Percentiles rank a stretch among this genome's conserved stretches.
Conservation (phyloP, 2,329 filamentous ascomycete species). For the Cladophialophora yegresii region DNA sequence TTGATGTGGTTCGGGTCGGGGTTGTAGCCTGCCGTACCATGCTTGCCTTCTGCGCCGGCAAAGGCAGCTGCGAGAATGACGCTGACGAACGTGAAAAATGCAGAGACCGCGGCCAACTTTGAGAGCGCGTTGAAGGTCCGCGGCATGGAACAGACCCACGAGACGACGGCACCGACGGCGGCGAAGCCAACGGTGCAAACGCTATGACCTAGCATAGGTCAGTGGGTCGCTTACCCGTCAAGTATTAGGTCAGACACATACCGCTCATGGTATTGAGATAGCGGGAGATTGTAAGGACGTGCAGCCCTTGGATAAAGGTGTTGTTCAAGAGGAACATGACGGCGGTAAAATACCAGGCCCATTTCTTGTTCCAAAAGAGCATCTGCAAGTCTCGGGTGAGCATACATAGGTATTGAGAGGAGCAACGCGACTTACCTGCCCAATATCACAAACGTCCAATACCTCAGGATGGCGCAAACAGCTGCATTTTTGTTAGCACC, state of each 20-base stretch:
- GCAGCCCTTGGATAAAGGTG: constrained; percentile 72
- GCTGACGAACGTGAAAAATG: constrained; percentile 85
- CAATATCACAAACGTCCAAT: constrained; percentile 89
- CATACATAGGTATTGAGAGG: background rate
- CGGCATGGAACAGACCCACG: constrained; percentile 77
- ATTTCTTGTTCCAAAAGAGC: constrained; percentile 82
- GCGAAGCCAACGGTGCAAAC: constrained; percentile 80
- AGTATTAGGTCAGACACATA: constrained; percentile 11
- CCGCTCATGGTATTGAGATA: constrained; percentile 35
- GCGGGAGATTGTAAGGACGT: constrained; percentile 35
- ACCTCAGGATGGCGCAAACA: constrained; percentile 88
- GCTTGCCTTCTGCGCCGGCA: constrained; percentile 69
- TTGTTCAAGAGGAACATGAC: constrained; percentile 94
- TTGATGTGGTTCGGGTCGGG: constrained; percentile 47
- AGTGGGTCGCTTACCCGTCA: background rate
- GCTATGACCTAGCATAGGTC: constrained; percentile 55
- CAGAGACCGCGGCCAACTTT: constrained; percentile 75
- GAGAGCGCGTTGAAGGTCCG: constrained; percentile 81
- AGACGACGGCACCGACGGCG: constrained; percentile 71
- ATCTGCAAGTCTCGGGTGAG: constrained; percentile 58
- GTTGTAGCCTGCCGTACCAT: constrained; percentile 65
- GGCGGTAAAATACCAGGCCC: constrained; percentile 68
- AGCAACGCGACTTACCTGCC: constrained; percentile 40
- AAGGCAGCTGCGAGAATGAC: constrained; percentile 84
- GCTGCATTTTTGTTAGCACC: constrained; percentile 8